Evolutionary conservation across 1,284 basidiomycete genomes (phyloP), one percentile per base, ranked within the genome.

Genomic region (Omphalotus olearius): DNA sequence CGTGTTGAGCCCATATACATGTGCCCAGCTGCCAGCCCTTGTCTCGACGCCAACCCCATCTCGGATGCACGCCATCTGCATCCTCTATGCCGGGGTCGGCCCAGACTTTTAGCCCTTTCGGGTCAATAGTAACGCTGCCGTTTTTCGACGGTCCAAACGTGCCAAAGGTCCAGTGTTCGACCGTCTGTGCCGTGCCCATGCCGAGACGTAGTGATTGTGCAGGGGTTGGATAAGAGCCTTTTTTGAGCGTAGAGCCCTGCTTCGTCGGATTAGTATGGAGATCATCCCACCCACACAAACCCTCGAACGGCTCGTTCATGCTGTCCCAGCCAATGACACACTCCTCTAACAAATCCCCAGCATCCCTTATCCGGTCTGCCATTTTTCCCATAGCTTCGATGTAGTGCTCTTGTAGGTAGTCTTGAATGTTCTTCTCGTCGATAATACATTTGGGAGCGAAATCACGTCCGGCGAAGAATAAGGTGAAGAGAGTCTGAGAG

Each of bases 301-400:
- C 96, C 57, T 94, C 91, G 43, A 85, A 88, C 0, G 96, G 95
- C 68, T 99, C 96, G 66, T 98, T 98, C 69, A 98, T 73, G 60
- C 86, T 90, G 66, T 99, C 96, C 96, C 96, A 98, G 0, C 96
- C 96, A 52, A 98, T 85, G 20, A 99, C 82, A 57, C 91, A 93
- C 40, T 85, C 82, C 44, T 98, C 95, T 23, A 89, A 69, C 16
- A 98, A 71, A 44, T 83, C 85, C 0, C 85, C 88, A 0, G 85
- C 89, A 11, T 79, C 80, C 1, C 72, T 69, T 44, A 99, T 88
- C 23, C 80, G 77, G 61, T 90, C 80, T 0, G 89, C 93, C 33
- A 99, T 77, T 35, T 74, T 69, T 0, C 81, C 82, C 58, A 89
- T 81, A 0, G 96, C 93, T 17, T 77, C 76, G 59, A 94, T 82